Percentiles rank a stretch among this genome's conserved stretches.
phyloP scores from a whole-genome alignment of 257 asterid genomes.

The Jaltomata sinuosa region DNA sequence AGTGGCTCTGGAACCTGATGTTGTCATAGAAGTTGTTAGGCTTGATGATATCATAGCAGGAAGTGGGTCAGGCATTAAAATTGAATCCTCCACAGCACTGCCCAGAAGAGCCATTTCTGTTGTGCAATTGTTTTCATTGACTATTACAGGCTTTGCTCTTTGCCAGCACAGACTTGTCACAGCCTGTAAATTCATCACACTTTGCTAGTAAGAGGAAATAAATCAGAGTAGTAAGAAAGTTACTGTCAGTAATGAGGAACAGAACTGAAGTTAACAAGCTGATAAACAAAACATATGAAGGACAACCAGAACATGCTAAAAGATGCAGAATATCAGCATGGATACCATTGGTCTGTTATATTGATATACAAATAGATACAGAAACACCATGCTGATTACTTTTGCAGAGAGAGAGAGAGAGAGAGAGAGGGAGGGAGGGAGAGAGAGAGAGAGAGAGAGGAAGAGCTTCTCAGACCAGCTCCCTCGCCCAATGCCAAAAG shows the following conservation, averaged over 20 bases:
- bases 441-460: background rate
- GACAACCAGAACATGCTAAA: background rate
- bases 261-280: background rate
- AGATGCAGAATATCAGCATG: background rate
- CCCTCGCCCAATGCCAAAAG: background rate
- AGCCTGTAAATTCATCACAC: conserved; percentile 48
- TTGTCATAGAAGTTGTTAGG: conserved; percentile 37
- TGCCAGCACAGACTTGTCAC: conserved; percentile 95
- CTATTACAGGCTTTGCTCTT: conserved; percentile 62
- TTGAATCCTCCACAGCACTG: conserved; percentile 77
- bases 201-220: conserved; percentile 6
- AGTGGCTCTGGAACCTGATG: conserved; percentile 60
- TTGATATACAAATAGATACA: background rate
- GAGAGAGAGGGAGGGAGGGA: too few relatives aligned
- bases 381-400: background rate
- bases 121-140: conserved; percentile 64
- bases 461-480: background rate
- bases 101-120: conserved; percentile 73
- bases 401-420: background rate
- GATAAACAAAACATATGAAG: background rate
- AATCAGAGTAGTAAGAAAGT: background rate
- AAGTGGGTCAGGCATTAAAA: conserved; percentile 96
- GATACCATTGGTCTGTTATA: background rate
- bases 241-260: background rate
- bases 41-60: conserved; percentile 71